Conservation (phyloP, 176 grass and related monocot genomes). For the Pontederia paniculata region DNA sequence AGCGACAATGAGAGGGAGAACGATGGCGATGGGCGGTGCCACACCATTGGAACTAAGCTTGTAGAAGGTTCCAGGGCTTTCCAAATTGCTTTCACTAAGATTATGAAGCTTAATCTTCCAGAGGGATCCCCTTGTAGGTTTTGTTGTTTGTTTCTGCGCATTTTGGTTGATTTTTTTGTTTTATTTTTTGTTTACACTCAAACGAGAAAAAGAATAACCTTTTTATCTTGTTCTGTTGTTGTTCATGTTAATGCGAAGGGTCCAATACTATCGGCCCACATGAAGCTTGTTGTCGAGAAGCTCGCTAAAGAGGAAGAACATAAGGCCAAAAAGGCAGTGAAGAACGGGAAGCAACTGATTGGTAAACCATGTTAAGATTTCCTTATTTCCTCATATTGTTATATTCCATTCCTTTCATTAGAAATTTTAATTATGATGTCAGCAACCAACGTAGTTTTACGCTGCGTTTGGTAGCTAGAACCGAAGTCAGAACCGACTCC, state of each 20-base stretch:
- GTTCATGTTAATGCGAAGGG: constrained; percentile 26
- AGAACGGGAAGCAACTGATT: constrained; percentile 67
- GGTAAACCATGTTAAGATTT: neutral
- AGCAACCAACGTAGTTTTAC: neutral
- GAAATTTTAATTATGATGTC: constrained; percentile 1
- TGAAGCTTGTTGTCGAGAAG: constrained; percentile 71
- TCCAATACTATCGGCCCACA: constrained; percentile 70
- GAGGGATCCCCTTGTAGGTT: constrained; percentile 50
- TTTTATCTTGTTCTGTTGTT: neutral
- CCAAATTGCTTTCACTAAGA: constrained; percentile 60
- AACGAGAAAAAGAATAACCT: neutral
- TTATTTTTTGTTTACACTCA: no score
- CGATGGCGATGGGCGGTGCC: neutral
- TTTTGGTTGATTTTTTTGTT: neutral
- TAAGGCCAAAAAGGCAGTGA: constrained; percentile 46
- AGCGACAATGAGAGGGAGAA: constrained; percentile 18
- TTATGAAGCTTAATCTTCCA: constrained; percentile 59
- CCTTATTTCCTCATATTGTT: neutral
- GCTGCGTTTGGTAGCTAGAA: no score
- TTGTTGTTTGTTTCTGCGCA: neutral
- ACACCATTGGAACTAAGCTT: constrained; percentile 31
- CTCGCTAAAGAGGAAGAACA: constrained; percentile 51
- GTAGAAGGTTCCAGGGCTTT: constrained; percentile 72
- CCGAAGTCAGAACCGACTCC: no score
- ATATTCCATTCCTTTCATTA: neutral